Conservation (phyloP, 2,329 filamentous ascomycete genomes). For the Penicillium sp. region DNA sequence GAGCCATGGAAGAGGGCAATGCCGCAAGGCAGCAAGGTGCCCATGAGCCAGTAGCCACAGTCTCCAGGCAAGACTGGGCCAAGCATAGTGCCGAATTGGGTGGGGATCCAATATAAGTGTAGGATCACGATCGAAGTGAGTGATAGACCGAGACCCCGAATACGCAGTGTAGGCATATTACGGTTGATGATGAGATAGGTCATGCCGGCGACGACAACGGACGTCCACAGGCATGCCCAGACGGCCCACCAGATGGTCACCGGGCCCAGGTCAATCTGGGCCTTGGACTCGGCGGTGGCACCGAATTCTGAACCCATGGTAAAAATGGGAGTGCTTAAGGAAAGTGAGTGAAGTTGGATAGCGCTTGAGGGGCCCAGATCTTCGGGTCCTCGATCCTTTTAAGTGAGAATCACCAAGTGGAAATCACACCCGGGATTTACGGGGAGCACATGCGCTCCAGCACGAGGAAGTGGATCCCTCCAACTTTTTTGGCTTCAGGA, state of each 20-base stretch:
- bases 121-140: slow-evolving; percentile 39
- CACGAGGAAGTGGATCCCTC: background rate
- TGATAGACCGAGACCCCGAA: slow-evolving; percentile 41
- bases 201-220: slow-evolving; percentile 31
- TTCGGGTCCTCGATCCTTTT: slow-evolving; percentile 2
- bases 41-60: slow-evolving; percentile 68
- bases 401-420: background rate
- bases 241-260: slow-evolving; percentile 32
- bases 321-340: slow-evolving; percentile 9
- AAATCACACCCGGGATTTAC: background rate
- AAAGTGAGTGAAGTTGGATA: slow-evolving; percentile 20
- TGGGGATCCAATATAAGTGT: slow-evolving; percentile 40
- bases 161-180: slow-evolving; percentile 37
- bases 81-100: slow-evolving; percentile 38
- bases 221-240: slow-evolving; percentile 36
- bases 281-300: slow-evolving; percentile 28
- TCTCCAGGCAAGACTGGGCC: slow-evolving; percentile 49
- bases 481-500: background rate
- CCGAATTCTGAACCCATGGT: slow-evolving; percentile 35
- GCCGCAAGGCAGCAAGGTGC: slow-evolving; percentile 63
- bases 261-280: slow-evolving; percentile 19
- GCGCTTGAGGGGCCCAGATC: slow-evolving; percentile 4
- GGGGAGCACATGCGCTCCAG: background rate
- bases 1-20: slow-evolving; percentile 67
- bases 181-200: slow-evolving; percentile 36